Evolutionary conservation across 1,284 basidiomycete genomes (phyloP).

Genomic region (Sporisorium iseilematis-ciliati): DNA sequence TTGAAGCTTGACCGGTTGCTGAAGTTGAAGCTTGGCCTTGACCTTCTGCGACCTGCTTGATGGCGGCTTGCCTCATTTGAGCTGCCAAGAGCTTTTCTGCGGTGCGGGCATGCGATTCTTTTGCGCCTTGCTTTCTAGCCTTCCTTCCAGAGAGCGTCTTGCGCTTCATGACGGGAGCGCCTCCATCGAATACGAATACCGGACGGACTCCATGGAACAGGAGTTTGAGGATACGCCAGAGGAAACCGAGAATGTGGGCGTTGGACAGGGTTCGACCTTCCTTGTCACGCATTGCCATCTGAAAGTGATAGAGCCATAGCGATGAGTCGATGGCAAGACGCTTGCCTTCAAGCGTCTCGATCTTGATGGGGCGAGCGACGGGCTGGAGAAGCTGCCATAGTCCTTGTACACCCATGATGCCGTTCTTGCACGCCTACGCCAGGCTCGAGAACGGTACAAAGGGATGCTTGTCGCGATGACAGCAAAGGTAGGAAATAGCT

Average conservation of each 20-base stretch:
- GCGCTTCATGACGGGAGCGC: conserved; percentile 71
- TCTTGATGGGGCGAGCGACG: conserved; percentile 68
- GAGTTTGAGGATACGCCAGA: conserved; percentile 85
- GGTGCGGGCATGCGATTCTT: conserved; percentile 65
- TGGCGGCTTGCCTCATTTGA: conserved; percentile 89
- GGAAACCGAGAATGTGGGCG: conserved; percentile 93
- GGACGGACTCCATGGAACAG: conserved; percentile 88
- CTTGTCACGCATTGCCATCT: conserved; percentile 96
- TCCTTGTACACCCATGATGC: conserved; percentile 68
- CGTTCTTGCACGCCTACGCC: not conserved
- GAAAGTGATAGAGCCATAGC: conserved; percentile 89
- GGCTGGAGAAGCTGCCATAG: conserved; percentile 70
- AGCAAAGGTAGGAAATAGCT: not conserved
- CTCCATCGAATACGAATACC: conserved; percentile 91
- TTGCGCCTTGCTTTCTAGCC: conserved; percentile 76
- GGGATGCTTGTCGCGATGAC: not conserved
- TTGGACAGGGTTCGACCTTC: conserved; percentile 91
- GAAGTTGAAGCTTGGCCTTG: conserved; percentile 19
- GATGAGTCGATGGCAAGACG: conserved; percentile 85
- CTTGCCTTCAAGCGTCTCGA: conserved; percentile 69
- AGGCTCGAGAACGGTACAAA: not conserved
- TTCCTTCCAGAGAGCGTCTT: conserved; percentile 69
- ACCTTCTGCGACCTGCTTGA: conserved; percentile 75
- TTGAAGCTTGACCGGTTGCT: not conserved
- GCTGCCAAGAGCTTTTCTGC: conserved; percentile 91